Base-by-base conservation (phyloP, 2,329 filamentous ascomycete genomes). In the Claviceps pusilla region DNA sequence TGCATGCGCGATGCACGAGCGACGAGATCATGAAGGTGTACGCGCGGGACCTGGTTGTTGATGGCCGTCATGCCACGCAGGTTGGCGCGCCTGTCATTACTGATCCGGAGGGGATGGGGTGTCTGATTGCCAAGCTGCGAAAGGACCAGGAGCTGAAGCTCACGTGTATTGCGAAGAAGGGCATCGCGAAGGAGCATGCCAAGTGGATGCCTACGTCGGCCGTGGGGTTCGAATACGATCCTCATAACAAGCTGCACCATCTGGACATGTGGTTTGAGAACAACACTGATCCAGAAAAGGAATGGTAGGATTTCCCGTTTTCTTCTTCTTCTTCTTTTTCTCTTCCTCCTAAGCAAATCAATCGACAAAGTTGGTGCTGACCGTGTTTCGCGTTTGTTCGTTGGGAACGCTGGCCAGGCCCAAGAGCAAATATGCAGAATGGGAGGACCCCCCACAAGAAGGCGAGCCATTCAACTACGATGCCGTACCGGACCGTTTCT, bases 181-280 rank as follows among this genome's bases (percentile, higher is more conserved):
- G 93, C 1, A 97, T 97, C 59, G 90, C 91, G 42, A 98, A 98
- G 76, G 93, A 98, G 69, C 93, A 98, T 70, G 88, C 93, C 10
- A 98, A 98, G 71, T 98, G 93, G 93, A 87, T 89, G 64, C 90
- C 93, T 2, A 91, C 87, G 41, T 80, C 89, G 45, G 93, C 93
- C 3, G 84, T 98, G 45, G 90, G 89, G 29, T 98, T 98, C 67
- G 93, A 98, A 70, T 98, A 98, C 69, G 93, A 98, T 68, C 93
- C 93, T 57, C 87, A 94, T 69, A 98, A 98, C 73, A 96, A 95
- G 72, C 75, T 98, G 60, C 81, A 84, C 60, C 93, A 98, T 70
- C 77, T 93, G 54, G 88, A 95, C 64, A 82, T 95, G 69, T 98
- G 93, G 93, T 96, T 89, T 67, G 93, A 98, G 74, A 71, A 72